These are phyloP conservation scores for Ophiostoma tasmaniense DNA, from an alignment of 2,329 filamentous ascomycete species.

Conservation along the genomic window DNA sequence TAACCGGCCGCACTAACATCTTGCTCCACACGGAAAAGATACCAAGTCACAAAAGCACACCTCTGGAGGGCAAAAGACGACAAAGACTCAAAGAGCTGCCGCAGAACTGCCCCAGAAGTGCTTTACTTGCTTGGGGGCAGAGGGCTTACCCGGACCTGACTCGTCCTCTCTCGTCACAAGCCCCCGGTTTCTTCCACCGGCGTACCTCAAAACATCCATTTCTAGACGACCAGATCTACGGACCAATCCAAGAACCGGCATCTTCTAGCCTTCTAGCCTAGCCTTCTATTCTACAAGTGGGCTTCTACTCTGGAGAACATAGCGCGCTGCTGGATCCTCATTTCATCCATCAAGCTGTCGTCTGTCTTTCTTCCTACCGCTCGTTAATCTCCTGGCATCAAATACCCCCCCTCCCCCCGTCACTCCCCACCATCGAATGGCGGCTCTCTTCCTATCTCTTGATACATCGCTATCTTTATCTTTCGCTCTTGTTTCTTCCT, in stretches of 20 bases:
- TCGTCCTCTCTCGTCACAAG: constrained; percentile 1
- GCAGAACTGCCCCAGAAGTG: neutral
- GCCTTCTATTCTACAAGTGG: neutral
- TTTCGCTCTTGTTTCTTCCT: neutral
- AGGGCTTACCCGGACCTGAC: constrained; percentile 11
- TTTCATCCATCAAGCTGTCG: neutral
- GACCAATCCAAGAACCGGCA: constrained; percentile 16
- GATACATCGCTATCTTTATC: constrained; percentile 17
- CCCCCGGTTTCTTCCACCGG: constrained; percentile 16
- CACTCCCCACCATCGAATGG: constrained; percentile 7
- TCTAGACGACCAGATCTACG: constrained; percentile 6
- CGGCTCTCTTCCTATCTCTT: constrained; percentile 12
- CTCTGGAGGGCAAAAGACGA: neutral
- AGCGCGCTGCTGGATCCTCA: neutral
- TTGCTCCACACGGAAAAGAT: neutral
- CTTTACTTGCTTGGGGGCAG: neutral
- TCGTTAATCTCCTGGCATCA: neutral
- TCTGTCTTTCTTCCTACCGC: neutral
- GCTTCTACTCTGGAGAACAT: neutral
- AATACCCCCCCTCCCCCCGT: constrained; percentile 10
- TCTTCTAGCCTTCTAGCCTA: constrained; percentile 9
- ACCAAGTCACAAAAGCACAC: neutral
- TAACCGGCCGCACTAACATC: neutral
- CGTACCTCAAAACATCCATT: neutral
- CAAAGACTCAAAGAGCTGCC: neutral